phyloP scores from a whole-genome alignment of 208 protist species.

The Leishmania turanica region DNA sequence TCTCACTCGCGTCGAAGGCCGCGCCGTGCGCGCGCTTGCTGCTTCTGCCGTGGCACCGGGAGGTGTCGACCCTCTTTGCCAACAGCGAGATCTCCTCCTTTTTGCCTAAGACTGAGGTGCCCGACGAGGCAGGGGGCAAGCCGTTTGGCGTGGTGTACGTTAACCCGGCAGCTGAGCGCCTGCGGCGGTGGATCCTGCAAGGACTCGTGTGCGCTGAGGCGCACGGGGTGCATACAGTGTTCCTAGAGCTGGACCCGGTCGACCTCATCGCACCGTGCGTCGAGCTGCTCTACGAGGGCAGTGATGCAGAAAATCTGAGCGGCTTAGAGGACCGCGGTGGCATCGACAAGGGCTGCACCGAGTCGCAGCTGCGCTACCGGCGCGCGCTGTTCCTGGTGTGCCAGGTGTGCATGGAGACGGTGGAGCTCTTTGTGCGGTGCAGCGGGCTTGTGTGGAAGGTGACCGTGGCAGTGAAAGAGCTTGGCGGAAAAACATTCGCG shows the following conservation, averaged over 20 bases:
- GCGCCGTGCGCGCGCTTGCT: constrained; percentile 69
- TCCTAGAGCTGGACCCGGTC: constrained; percentile 77
- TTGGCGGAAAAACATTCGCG: neutral
- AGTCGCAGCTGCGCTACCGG: constrained; percentile 29
- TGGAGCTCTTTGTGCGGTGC: constrained; percentile 88
- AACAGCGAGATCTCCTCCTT: constrained; percentile 27
- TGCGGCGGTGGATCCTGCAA: constrained; percentile 84
- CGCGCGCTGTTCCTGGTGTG: constrained; percentile 80
- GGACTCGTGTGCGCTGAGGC: constrained; percentile 76
- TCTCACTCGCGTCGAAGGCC: constrained; percentile 8
- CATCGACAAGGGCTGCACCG: neutral
- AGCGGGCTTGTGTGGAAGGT: constrained; percentile 84
- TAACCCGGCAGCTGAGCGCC: constrained; percentile 68
- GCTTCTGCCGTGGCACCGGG: constrained; percentile 48
- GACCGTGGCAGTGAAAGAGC: constrained; percentile 46
- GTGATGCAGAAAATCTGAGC: constrained; percentile 17
- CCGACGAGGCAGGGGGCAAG: neutral
- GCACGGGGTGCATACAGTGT: constrained; percentile 57
- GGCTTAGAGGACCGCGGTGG: neutral
- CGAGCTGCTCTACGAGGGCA: constrained; percentile 60
- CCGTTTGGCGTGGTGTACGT: constrained; percentile 54
- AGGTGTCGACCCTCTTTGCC: constrained; percentile 34
- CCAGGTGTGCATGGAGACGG: constrained; percentile 83
- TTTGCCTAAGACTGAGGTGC: constrained; percentile 6
- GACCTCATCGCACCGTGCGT: constrained; percentile 70